Base-by-base conservation (phyloP, 371 early-diverging fungal genomes). In the Lichtheimia ornata region DNA sequence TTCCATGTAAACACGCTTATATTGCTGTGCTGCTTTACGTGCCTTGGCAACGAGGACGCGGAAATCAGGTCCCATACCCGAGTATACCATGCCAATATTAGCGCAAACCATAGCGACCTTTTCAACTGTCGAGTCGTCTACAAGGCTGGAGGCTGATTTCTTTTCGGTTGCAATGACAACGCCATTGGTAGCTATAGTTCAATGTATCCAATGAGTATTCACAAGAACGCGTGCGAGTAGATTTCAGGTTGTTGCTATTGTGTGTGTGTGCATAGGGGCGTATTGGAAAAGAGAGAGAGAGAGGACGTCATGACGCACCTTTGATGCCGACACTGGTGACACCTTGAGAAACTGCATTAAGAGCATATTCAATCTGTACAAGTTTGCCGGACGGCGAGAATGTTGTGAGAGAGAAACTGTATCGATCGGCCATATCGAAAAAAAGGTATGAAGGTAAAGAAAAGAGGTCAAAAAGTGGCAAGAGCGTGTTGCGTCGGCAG, bases 301-400 rank as follows among this genome's bases (percentile, higher is more conserved):
- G 22, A 22, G 22, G 28, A 35, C 35, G 35, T 35, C 35, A 35
- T 35, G 35, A 35, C 35, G 40, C 84, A 94, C 95, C 95, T 88
- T 96, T 97, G 80, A 99, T 96, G 49, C 98, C 99, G 61, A 99
- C 93, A 69, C 92, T 89, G 12, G 99, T 99, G 42, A 93, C 91
- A 66, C 99, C 99, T 65, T 92, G 90, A 59, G 89, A 84, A 15
- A 99, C 99, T 20, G 97, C 97, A 61, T 91, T 95, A 63, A 98
- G 85, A 1, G 99, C 99, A 81, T 99, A 94, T 82, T 98, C 98
- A 65, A 99, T 97, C 84, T 99, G 99, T 41, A 94, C 94, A 57
- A 99, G 92, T 82, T 99, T 97, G 65, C 99, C 99, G 45, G 97
- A 96, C n/a, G 98, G 96, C 63, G 99, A 97, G 85, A 99, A 99